A percentile compares a stretch with the other conserved stretches of the same genome.
Evolutionary conservation across 306 rosid species (phyloP).

Genomic region (Ormosia semicastrata): DNA sequence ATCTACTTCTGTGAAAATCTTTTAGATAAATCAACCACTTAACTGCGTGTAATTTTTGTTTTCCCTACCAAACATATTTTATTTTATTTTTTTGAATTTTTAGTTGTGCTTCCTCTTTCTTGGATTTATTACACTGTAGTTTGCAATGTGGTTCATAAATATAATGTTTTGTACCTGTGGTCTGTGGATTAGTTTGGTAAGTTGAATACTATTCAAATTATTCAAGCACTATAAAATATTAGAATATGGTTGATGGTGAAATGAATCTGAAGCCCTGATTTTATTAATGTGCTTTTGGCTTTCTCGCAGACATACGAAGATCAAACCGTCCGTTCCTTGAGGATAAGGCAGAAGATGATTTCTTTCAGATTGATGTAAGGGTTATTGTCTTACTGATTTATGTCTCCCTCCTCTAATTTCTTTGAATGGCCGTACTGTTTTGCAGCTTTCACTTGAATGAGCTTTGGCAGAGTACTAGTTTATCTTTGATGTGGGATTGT

Average conservation of each 20-base stretch:
- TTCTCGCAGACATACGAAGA: conserved; percentile 76
- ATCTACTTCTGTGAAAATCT: not conserved
- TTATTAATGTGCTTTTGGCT: conserved; percentile 6
- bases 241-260: not conserved
- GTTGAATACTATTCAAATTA: not conserved
- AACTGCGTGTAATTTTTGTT: not conserved
- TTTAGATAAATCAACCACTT: not conserved
- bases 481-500: conserved; percentile 13
- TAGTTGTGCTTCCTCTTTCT: not conserved
- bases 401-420: not conserved
- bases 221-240: not conserved
- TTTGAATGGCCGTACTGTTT: not conserved
- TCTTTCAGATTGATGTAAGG: conserved; percentile 93
- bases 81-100: not conserved
- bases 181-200: not conserved
- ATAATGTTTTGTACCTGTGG: not conserved
- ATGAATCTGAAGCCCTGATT: not conserved
- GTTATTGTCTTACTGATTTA: not conserved
- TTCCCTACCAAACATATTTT: not conserved
- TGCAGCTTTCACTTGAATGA: not conserved
- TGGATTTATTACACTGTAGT: not conserved
- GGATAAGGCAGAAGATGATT: conserved; percentile 84
- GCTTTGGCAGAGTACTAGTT: conserved; percentile 2
- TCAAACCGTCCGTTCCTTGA: conserved; percentile 86
- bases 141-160: not conserved